Conservation (phyloP, 345 rosid species). For the Brassica nigra region DNA sequence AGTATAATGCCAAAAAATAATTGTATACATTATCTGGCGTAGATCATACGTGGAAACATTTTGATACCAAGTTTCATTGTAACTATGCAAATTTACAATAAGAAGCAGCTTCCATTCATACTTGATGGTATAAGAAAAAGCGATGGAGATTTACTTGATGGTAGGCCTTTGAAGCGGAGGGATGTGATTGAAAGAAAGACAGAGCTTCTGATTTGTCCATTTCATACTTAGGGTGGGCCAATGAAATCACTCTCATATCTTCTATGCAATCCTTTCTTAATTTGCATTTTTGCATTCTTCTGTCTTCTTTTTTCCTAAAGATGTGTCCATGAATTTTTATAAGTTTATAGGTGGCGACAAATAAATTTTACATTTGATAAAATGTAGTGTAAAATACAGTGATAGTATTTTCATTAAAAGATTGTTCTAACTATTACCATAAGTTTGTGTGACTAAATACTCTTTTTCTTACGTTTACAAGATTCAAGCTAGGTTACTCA, state of each 20-base stretch:
- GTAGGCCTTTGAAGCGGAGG: conserved; percentile 35
- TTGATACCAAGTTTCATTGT: no score
- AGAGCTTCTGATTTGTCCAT: conserved; percentile 43
- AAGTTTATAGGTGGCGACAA: neutral
- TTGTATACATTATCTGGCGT: neutral
- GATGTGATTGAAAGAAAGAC: conserved; percentile 37
- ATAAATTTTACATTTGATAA: neutral
- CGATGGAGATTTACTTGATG: conserved; percentile 29
- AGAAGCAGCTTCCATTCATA: neutral
- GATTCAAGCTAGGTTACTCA: no score
- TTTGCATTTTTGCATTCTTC: neutral
- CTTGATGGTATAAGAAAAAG: conserved; percentile 27
- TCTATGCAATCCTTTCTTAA: neutral
- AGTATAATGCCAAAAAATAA: neutral
- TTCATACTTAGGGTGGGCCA: conserved; percentile 40
- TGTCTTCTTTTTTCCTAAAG: neutral
- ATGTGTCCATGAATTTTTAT: neutral
- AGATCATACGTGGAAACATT: neutral
- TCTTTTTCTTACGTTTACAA: no score
- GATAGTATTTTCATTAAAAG: no score
- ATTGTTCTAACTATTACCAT: no score
- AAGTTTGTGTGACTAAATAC: no score
- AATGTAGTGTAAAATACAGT: neutral
- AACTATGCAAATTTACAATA: no score
- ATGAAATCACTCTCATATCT: conserved; percentile 23